Evolutionary conservation across 352 stramenopile genomes (phyloP), one percentile per base, ranked within the genome.

Genomic region (Phytophthora pluvialis): DNA sequence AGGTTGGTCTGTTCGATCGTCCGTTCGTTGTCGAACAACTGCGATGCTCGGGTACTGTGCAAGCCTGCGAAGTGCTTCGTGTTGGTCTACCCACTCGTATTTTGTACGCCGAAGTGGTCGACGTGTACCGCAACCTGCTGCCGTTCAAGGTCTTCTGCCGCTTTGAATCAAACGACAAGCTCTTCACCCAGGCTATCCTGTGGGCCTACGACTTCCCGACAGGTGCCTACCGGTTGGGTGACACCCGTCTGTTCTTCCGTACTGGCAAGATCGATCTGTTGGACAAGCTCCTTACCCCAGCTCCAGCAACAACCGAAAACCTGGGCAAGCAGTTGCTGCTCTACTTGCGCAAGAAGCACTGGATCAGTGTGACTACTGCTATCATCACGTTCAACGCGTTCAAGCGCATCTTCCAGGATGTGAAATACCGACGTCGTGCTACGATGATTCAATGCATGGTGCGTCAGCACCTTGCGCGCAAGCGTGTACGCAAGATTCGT

Each of bases 181-280:
- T 95, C 21, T 95, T 97, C 55, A 95, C 88, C 3, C 80, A 94
- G 55, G 86, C 86, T 8, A 91, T 97, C 62, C 61, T 95, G 28
- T 88, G 75, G 51, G 84, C 80, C 36, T 91, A 93, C 59, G 68
- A 85, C 39, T 93, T 97, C 50, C 86, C 87, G 1, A 83, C 83
- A 1, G 77, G 74, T 1, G 86, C 86, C 1, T 97, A 95, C 54
- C 81, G 84, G 1, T 72, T 97, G 26, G 89, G 89, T 63, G 82
- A 92, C 42, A 90, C 83, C 4, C 85, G 85, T 4, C 53, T 94
- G 7, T 96, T 97, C 44, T 97, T 97, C 70, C 81, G 83, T 6
- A 91, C 89, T 15, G 89, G 89, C 46, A 95, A 95, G 60, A 93
- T 95, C 49, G 84, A 93, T 50, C 48, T 95, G 38, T 60, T 95